Evolutionary conservation across 495 filamentous ascomycete species (phyloP).

Genomic region (Penicillium egyptiacum): DNA sequence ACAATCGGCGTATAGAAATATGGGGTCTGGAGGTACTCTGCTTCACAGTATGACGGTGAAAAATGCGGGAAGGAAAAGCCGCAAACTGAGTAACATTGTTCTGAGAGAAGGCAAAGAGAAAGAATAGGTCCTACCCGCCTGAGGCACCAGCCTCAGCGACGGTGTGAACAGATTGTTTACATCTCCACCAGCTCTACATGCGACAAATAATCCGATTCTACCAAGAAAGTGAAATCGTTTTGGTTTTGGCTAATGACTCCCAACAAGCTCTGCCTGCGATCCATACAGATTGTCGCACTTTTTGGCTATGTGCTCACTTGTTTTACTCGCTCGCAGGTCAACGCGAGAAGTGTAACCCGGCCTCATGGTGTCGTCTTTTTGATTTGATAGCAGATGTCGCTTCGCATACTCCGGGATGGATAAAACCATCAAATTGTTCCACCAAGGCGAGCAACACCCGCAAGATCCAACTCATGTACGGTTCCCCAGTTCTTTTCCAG

Average conservation of each 20-base stretch:
- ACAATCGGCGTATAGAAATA: neutral
- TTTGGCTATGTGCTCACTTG: neutral
- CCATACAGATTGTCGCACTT: neutral
- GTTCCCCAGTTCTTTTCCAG: neutral
- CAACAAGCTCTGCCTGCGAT: neutral
- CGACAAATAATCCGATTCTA: neutral
- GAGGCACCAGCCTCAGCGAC: too few relatives aligned
- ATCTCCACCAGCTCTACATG: neutral
- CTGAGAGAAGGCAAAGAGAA: too few relatives aligned
- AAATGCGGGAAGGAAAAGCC: too few relatives aligned
- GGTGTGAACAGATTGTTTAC: too few relatives aligned
- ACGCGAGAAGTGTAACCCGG: too few relatives aligned
- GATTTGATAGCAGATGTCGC: neutral
- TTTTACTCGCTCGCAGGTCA: neutral
- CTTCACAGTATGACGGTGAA: too few relatives aligned
- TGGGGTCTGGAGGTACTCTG: too few relatives aligned
- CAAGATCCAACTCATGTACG: neutral
- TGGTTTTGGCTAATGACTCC: neutral
- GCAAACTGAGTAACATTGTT: too few relatives aligned
- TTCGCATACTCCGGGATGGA: neutral
- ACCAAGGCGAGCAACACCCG: neutral
- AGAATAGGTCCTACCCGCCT: too few relatives aligned
- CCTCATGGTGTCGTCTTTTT: too few relatives aligned
- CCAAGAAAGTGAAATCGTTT: neutral
- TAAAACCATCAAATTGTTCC: neutral